Base-by-base conservation (phyloP, 805 yeast species). In the Saccharomycopsis schoenii region DNA sequence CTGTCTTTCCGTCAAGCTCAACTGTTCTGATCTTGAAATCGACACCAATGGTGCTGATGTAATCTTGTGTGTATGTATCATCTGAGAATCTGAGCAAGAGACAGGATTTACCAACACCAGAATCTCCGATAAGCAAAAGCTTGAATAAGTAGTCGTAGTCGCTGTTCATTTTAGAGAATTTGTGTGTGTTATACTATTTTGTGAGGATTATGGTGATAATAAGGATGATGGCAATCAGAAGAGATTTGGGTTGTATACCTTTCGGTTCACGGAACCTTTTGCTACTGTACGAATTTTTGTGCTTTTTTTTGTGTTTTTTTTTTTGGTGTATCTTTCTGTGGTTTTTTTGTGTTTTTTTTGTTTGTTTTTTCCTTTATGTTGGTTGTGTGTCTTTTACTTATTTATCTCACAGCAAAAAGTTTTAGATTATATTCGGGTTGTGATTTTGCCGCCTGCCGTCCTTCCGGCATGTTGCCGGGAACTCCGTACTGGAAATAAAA, bases 101-200 rank as follows among this genome's bases (percentile, higher is more conserved):
- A 81, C 98, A 94, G 8, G 97, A 91, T 74, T 94, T 94, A 65
- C 99, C 99, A 58, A 94, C 99, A 68, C 99, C 99, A 56, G 98
- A 93, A 76, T 94, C 97, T 64, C 99, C 99, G 70, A 94, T 94
- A 76, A 94, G 83, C 72, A 94, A 80, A 68, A 94, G 83, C 77
- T 94, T 94, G 79, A 94, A 94, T 71, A 94, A 82, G 74, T 91
- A 94, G 77, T 94, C 99, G 97, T 94, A 94, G 77, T 96, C 96
- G 80, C 86, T 86, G 76, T 88, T 88, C 94, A 88, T 88, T 47
- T 29, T 67, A 55, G 41, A 37, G 12, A 37, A 37, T 2, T 37
- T 37, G 3, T 14, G 41, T 11, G 12, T 14, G 12, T 37, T 37
- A 37, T 37, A 37, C 15, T 12, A 12, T 37, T 12, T 14, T 37